Evolutionary conservation across 1,284 basidiomycete genomes (phyloP), one percentile per base, ranked within the genome.

Genomic region (Porogramme epimiltina): DNA sequence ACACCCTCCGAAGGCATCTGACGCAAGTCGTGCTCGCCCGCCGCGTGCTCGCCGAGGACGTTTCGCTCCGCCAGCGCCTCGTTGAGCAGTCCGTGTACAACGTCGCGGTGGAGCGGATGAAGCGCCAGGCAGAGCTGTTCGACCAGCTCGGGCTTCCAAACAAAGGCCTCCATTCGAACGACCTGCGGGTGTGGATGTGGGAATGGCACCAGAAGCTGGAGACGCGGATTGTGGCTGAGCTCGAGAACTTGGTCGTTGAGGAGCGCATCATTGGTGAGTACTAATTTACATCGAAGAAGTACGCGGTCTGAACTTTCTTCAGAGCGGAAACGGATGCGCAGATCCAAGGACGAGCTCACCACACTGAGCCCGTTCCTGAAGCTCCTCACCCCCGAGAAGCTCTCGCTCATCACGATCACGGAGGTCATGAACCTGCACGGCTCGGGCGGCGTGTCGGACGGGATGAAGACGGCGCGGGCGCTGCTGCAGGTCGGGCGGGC

Each of bases 401-500:
- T 98, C 9, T 93, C 94, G 0, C 77, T 98, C 20, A 87, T 98
- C 64, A 91, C 91, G 3, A 93, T 98, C 57, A 79, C 96, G 31
- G 95, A 98, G 68, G 70, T 95, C 46, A 92, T 98, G 89, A 84
- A 92, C 16, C 72, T 95, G 40, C 82, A 89, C 40, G 89, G 90
- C 4, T 79, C 82, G 1, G 89, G 91, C 18, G 91, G 91, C 24
- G 80, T 94, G 8, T 66, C 77, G 0, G 86, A 91, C 48, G 96
- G 95, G 1, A 93, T 97, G 87, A 97, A 97, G 73, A 90, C 93
- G 0, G 83, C 94, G 1, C 81, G 93, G 1, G 92, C 91, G 0
- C 76, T 97, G 49, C 73, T 97, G n/a, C 70, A 79, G 0, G 82
- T 98, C 24, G 96, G 95, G 0, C 85, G 81, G 56, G 91, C 91